Base-by-base conservation (phyloP, 75 land plant species). In the Chamaecyparis obtusa region DNA sequence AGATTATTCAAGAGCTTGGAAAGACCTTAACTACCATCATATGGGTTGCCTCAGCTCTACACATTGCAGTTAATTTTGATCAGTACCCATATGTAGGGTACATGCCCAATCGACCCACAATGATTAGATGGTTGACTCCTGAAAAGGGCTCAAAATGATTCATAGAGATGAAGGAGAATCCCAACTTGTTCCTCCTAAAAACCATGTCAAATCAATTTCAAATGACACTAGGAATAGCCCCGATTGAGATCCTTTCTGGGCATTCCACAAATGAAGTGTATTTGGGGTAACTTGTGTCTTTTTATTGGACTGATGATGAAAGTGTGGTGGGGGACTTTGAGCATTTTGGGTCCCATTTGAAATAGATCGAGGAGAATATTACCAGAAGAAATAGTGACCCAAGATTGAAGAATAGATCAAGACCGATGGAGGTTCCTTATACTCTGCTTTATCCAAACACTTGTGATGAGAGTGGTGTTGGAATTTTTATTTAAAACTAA, bases 31-130 rank as follows among this genome's bases (percentile, higher is more conserved):
- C 93, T 13, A 92, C 88, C 21, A 83, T 94, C 60, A 87, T 88
- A 21, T 94, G 93, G 95, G 84, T 91, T 33, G 90, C 97, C n/a
- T 94, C 94, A 2, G 94, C 92, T n/a, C 91, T 93, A n/a, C 97
- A 95, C 71, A 95, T 95, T 15, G 97, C 97, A 0, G 88, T 89
- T 39, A 91, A 89, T 46, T 91, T 89, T 75, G 90, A 90, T 8
- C 92, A 91, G 81, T 91, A 91, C 79, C 88, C 91, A n/a, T 89
- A 91, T 44, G 90, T 89, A 3, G 92, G 90, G 16, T 89, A 83
- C 86, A 87, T 89, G 77, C 92, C 94, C 60, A 87, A 90, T 84
- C 86, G 89, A 56, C 94, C 93, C 33, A 83, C 92, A 37, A 35
- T 54, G 82, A 89, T 87, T 69, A 56, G 90, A 80, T 69, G 55